Conservation (phyloP, 257 asterid genomes). For the Echites panduratus region DNA sequence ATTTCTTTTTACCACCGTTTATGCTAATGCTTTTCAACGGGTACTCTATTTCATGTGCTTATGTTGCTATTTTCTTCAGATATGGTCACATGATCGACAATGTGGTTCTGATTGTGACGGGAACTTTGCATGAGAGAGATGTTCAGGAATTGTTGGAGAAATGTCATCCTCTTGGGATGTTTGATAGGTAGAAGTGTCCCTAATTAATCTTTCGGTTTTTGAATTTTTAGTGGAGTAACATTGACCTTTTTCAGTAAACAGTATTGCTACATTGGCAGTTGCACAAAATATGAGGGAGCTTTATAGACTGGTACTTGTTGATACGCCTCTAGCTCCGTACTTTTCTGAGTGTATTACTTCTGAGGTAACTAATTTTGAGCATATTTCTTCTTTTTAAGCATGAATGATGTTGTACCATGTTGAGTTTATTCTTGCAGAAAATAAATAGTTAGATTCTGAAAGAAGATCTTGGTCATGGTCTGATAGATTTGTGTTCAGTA, state of each 20-base stretch:
- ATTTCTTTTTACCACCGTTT: not conserved
- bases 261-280: slow-evolving; percentile 86
- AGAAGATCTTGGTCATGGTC: not conserved
- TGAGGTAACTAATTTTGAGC: slow-evolving; percentile 45
- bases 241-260: slow-evolving; percentile 28
- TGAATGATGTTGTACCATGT: not conserved
- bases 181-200: slow-evolving; percentile 67
- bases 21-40: not conserved
- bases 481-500: not conserved
- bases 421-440: not conserved
- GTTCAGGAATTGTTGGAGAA: slow-evolving; percentile 92
- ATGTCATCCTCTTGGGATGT: slow-evolving; percentile 96
- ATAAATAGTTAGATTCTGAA: not conserved
- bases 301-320: slow-evolving; percentile 89
- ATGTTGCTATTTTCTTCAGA: slow-evolving; percentile 31
- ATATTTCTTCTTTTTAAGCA: not conserved
- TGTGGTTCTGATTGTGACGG: slow-evolving; percentile 88
- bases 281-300: slow-evolving; percentile 97
- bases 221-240: slow-evolving; percentile 11
- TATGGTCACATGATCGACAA: slow-evolving; percentile 97
- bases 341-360: slow-evolving; percentile 92
- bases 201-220: slow-evolving; percentile 7
- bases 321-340: slow-evolving; percentile 93
- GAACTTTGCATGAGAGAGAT: slow-evolving; percentile 94
- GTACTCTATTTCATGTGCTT: not conserved